Conservation (phyloP, 164 flowering plant species). For the Umbellularia californica region DNA sequence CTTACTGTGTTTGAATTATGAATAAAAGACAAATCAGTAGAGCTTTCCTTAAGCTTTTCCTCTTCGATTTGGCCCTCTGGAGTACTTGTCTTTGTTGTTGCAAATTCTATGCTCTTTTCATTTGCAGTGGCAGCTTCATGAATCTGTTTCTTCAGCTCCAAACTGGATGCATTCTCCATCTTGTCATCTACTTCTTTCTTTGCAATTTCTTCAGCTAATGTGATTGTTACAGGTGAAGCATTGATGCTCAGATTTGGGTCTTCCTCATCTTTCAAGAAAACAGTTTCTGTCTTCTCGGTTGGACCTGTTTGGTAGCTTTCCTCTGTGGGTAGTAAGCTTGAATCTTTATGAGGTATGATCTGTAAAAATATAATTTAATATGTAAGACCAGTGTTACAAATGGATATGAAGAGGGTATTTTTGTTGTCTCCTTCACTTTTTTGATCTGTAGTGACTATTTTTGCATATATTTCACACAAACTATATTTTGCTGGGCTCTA, state of each 20-base stretch:
- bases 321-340: not conserved
- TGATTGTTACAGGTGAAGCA: not conserved
- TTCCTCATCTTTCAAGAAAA: constrained; percentile 1
- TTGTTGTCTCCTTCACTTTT: not conserved
- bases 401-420: not conserved
- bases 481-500: no score
- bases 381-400: no score
- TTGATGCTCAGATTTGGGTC: not conserved
- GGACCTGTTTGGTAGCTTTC: not conserved
- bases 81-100: constrained; percentile 9
- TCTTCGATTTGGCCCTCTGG: constrained; percentile 15
- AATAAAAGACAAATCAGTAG: not conserved
- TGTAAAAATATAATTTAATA: constrained; percentile 6
- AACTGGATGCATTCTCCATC: constrained; percentile 10
- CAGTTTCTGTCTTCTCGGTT: not conserved
- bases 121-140: constrained; percentile 7
- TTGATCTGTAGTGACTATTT: not conserved
- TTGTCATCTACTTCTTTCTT: constrained; percentile 6
- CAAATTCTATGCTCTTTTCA: constrained; percentile 4
- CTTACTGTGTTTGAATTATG: not conserved
- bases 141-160: constrained; percentile 9
- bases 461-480: no score
- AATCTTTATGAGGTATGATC: constrained; percentile 12
- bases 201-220: constrained; percentile 17
- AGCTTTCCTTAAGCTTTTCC: constrained; percentile 10